Conservation (phyloP, 805 yeast species). For the Saturnispora silvae region DNA sequence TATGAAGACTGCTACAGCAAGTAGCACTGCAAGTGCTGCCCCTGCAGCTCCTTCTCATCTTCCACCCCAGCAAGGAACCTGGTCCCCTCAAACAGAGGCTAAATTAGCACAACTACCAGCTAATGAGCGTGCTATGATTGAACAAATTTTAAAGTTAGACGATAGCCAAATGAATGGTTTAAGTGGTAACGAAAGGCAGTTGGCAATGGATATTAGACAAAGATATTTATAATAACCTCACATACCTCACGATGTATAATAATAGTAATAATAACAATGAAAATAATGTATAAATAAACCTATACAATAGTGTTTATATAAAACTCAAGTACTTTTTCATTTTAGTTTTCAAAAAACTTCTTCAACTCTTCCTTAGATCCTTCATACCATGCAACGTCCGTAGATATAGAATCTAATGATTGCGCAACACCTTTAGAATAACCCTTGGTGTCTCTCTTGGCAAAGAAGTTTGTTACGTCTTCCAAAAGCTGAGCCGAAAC, state of each 20-base stretch:
- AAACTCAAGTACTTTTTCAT: no score
- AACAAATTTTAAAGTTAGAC: conserved; percentile 41
- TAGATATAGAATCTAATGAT: conserved; percentile 43
- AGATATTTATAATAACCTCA: conserved; percentile 45
- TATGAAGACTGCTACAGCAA: conserved; percentile 11
- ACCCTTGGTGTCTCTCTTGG: conserved; percentile 37
- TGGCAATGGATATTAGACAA: conserved; percentile 44
- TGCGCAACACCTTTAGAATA: conserved; percentile 50
- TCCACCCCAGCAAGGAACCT: conserved; percentile 4
- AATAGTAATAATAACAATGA: no score
- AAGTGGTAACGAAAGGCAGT: conserved; percentile 41
- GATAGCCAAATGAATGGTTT: conserved; percentile 38
- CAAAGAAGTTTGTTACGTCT: conserved; percentile 36
- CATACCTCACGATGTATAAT: no score
- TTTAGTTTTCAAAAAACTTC: no score
- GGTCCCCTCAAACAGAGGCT: conserved; percentile 38
- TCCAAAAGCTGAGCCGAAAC: conserved; percentile 26
- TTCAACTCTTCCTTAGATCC: conserved; percentile 34
- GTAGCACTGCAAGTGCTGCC: conserved; percentile 27
- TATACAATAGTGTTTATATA: no score
- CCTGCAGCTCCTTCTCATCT: conserved; percentile 22
- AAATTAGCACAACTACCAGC: conserved; percentile 43
- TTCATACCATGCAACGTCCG: conserved; percentile 40
- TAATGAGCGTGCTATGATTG: conserved; percentile 47
- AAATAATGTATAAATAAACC: no score